phyloP scores from a whole-genome alignment of 768 basidiomycete species.

The Gloeopeniophorella convolvens region DNA sequence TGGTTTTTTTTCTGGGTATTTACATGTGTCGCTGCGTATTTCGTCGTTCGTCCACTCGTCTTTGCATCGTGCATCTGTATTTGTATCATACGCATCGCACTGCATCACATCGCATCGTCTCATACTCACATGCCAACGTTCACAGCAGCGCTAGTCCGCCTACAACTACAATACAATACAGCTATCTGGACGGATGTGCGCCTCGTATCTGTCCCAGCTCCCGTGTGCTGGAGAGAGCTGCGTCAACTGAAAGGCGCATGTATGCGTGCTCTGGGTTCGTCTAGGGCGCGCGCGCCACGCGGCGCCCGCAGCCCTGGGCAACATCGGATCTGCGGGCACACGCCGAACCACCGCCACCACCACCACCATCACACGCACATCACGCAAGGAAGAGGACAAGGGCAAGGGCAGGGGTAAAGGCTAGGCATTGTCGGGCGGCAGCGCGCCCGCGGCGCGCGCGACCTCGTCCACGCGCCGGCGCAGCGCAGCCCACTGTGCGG shows the following conservation, averaged over 20 bases:
- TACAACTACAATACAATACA: no score
- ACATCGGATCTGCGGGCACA: constrained; percentile 6
- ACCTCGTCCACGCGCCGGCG: constrained; percentile 71
- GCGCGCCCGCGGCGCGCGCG: constrained; percentile 47
- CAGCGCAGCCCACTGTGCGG: constrained; percentile 66
- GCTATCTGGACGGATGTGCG: constrained; percentile 28
- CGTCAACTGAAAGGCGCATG: constrained; percentile 74
- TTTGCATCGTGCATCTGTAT: constrained; percentile 8
- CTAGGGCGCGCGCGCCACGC: constrained; percentile 8
- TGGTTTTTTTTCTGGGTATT: neutral
- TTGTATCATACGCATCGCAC: constrained; percentile 10
- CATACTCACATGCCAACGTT: neutral
- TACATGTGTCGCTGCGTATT: no score
- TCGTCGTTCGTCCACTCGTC: neutral
- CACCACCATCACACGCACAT: neutral
- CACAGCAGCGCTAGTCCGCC: no score
- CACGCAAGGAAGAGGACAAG: neutral
- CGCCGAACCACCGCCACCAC: constrained; percentile 6
- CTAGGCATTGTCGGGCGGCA: constrained; percentile 16
- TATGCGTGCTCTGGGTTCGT: constrained; percentile 48
- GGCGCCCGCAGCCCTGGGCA: constrained; percentile 9
- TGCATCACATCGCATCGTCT: constrained; percentile 1
- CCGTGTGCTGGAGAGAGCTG: constrained; percentile 55
- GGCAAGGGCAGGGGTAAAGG: constrained; percentile 16
- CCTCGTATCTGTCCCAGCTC: constrained; percentile 95